Evolutionary conservation across 441 rosid genomes (phyloP).

Genomic region (Omphalea diandra): DNA sequence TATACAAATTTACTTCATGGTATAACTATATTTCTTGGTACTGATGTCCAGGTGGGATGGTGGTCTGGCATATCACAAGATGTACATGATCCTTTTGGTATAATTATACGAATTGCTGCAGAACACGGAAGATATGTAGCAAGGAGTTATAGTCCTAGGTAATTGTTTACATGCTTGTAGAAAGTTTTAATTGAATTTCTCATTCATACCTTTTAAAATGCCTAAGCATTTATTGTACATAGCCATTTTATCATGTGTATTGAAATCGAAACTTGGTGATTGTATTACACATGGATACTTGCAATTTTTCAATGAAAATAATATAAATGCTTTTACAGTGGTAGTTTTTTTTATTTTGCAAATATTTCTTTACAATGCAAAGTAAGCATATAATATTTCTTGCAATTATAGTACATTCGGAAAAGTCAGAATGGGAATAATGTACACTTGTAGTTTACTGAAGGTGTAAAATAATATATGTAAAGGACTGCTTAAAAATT

Average conservation of each 20-base stretch:
- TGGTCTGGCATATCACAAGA: slow-evolving; percentile 93
- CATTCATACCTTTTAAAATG: slow-evolving; percentile 1
- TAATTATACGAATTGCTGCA: slow-evolving; percentile 81
- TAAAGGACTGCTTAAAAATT: neutral
- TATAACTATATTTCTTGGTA: slow-evolving; percentile 20
- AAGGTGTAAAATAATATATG: neutral
- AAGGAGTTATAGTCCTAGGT: slow-evolving; percentile 90
- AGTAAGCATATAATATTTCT: neutral
- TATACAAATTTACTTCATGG: slow-evolving; percentile 7
- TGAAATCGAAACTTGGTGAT: neutral
- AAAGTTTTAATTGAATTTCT: too few species aligned
- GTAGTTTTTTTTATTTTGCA: too few species aligned
- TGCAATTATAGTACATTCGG: neutral
- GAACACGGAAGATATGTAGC: slow-evolving; percentile 99
- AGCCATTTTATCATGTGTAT: neutral
- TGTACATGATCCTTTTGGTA: slow-evolving; percentile 76
- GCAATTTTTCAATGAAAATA: neutral
- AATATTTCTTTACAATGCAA: neutral
- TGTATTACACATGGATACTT: neutral
- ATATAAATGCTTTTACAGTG: neutral
- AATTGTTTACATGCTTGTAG: slow-evolving; percentile 23
- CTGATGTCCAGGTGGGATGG: slow-evolving; percentile 84
- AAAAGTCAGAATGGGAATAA: neutral
- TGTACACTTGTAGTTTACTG: neutral
- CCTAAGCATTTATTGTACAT: neutral